Evolutionary conservation across 2,329 filamentous ascomycete species (phyloP), one percentile per base, ranked within the genome.

Genomic region (Dryadomyces quercivorus): DNA sequence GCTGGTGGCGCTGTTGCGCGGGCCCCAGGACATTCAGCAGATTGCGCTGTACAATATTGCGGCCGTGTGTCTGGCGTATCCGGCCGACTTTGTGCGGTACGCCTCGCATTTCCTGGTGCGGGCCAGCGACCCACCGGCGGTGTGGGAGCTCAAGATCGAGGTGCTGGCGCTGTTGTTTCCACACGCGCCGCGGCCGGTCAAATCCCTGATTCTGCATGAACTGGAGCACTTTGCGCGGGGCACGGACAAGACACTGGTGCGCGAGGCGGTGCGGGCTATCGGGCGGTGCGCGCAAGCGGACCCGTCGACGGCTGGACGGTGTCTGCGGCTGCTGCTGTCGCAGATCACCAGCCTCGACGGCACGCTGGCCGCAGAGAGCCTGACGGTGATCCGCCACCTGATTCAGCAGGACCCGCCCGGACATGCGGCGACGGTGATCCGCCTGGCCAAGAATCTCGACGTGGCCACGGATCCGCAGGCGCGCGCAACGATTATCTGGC

Each of bases 31-130:
- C 65, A 89, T 95, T 52, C 86, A 95, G 65, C 85, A 94, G 64
- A 80, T 95, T 43, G 91, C 89, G 1, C 77, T 98, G 18, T 92
- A 92, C 74, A 96, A 97, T 65, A 91, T 97, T 56, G 90, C 96
- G 12, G 86, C 89, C n/a, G 87, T 98, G 47, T 93, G 88, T 63
- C 75, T 97, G 12, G 73, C 77, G 31, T 76, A 81, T 16, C 89
- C 93, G 0, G 74, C 79, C 43, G 79, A 85, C n/a, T 98, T 98
- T 66, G 86, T 92, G 55, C 86, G 82, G 64, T 92, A 95, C 64
- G 81, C 86, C 18, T 87, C 86, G 38, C 93, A 95, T 69, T 98
- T 98, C 66, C 77, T 98, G 12, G 80, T 98, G 52, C 84, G 84
- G 55, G 80, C 85, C 47, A 85, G 82, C 0, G 93, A 98, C 65